Evolutionary conservation across 495 filamentous ascomycete species (phyloP).

Genomic region (Saxophila tyrrhenica): DNA sequence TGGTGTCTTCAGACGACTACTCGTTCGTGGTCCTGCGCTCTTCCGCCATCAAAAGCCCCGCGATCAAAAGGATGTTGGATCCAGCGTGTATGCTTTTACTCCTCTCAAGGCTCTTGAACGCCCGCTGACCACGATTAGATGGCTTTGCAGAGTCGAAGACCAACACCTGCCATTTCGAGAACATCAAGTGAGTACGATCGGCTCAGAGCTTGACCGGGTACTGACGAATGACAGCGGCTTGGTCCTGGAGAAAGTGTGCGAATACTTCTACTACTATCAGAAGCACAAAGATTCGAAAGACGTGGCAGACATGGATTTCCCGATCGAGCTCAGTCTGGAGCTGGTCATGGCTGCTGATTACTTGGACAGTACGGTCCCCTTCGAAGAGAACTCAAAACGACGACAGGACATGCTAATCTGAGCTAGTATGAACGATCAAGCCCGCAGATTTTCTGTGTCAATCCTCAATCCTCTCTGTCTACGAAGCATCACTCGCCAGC

Average conservation of each 20-base stretch:
- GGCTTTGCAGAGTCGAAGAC: conserved; percentile 58
- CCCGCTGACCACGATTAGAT: conserved; percentile 33
- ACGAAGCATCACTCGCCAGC: no score
- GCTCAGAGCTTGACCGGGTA: not conserved
- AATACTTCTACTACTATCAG: conserved; percentile 71
- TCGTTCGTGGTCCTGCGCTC: conserved; percentile 78
- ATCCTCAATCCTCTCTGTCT: no score
- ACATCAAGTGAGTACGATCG: conserved; percentile 48
- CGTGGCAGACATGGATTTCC: conserved; percentile 83
- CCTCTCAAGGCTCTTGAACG: not conserved
- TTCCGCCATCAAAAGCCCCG: conserved; percentile 60
- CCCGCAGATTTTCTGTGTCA: no score
- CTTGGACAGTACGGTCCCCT: conserved; percentile 24
- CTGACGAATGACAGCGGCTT: conserved; percentile 44
- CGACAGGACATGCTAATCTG: not conserved
- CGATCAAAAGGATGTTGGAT: conserved; percentile 77
- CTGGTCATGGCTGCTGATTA: conserved; percentile 76
- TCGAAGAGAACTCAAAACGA: not conserved
- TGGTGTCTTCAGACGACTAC: conserved; percentile 77
- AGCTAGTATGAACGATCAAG: not conserved
- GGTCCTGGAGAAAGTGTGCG: conserved; percentile 79
- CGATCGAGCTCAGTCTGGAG: conserved; percentile 65
- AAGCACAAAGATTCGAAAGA: conserved; percentile 64
- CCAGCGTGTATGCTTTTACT: conserved; percentile 47
- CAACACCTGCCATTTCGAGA: conserved; percentile 55